Conservation (phyloP, 1,139 yeast species). For the Candida sanyaensis region DNA sequence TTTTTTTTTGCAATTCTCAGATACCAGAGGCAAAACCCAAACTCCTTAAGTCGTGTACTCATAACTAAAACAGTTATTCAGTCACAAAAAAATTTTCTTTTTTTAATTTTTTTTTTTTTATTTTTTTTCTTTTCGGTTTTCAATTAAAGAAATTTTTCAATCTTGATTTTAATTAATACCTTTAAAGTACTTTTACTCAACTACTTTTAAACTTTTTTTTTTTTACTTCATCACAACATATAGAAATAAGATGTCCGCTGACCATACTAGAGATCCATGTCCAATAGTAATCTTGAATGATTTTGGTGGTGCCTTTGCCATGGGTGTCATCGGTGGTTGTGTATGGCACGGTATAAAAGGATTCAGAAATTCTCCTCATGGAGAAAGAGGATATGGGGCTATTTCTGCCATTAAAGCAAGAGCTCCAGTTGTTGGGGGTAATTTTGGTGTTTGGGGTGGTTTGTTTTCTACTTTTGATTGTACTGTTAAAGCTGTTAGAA, state of each 20-base stretch:
- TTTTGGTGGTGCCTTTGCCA: conserved; percentile 98
- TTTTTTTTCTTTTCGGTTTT: neutral
- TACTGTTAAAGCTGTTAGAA: conserved; percentile 90
- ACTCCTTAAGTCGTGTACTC: neutral
- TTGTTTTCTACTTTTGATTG: conserved; percentile 94
- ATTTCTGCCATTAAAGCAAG: conserved; percentile 89
- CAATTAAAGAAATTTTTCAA: neutral
- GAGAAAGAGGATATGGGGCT: conserved; percentile 92
- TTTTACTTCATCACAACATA: neutral
- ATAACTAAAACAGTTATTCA: neutral
- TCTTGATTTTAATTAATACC: neutral
- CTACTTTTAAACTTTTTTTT: neutral
- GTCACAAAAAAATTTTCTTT: neutral
- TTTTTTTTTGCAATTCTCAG: neutral
- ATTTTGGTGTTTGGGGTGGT: conserved; percentile 99
- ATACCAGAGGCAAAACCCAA: neutral
- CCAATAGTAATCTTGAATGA: conserved; percentile 94
- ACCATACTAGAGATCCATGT: conserved; percentile 99
- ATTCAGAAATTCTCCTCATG: conserved; percentile 95
- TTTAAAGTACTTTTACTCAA: neutral
- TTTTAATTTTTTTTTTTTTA: no score
- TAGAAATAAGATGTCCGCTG: conserved; percentile 66
- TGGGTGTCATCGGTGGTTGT: conserved; percentile 98
- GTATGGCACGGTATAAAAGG: conserved; percentile 99
- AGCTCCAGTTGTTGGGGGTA: conserved; percentile 99